Evolutionary conservation across 148 eudicot species (phyloP), one percentile per base, ranked within the genome.

Genomic region (Heliamphora exappendiculata): DNA sequence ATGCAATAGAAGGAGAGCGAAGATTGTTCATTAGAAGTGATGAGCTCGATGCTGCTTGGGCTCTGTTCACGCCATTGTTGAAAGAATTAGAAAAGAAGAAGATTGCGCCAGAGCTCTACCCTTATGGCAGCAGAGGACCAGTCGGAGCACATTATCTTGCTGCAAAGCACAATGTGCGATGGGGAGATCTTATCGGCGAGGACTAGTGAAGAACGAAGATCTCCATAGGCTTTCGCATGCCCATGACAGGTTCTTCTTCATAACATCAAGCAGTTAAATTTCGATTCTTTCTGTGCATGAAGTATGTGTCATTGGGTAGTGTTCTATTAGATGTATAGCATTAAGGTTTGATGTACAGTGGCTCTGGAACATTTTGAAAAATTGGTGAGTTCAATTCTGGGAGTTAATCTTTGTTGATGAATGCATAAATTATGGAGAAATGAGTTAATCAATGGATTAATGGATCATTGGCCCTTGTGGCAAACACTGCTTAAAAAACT

Each of bases 1-100:
- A 94, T 59, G 98, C 91, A 2, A 84, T 94, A 75, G 98, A 91
- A 83, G 98, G 98, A 81, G 98, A 94, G 65, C 80, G 91, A 20
- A 84, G 91, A 64, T 71, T 94, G 39, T 94, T 94, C 83, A 94
- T 94, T 22, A 84, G 98, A 83, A 94, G 98, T 37, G 98, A 94
- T 51, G 98, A 94, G 86, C 89, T 94, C 1, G 94, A 87, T 63
- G 98, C 98, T 80, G 98, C 98, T 2, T 94, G 98, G 98, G 60
- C 85, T 41, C 74, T 91, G 53, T 91, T 94, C 81, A 84, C 97
- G 6, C 97, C 98, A 3, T 66, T 94, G 75, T 81, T 94, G 72
- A 83, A 85, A 59, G 93, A 90, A 78, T 72, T 94, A 37, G 98
- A 91, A 70, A 81, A 90, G 59, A 86, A 79, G 53, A 94, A 85